Evolutionary conservation across 2,329 filamentous ascomycete genomes (phyloP).

Genomic region (Colletotrichum coccodes): DNA sequence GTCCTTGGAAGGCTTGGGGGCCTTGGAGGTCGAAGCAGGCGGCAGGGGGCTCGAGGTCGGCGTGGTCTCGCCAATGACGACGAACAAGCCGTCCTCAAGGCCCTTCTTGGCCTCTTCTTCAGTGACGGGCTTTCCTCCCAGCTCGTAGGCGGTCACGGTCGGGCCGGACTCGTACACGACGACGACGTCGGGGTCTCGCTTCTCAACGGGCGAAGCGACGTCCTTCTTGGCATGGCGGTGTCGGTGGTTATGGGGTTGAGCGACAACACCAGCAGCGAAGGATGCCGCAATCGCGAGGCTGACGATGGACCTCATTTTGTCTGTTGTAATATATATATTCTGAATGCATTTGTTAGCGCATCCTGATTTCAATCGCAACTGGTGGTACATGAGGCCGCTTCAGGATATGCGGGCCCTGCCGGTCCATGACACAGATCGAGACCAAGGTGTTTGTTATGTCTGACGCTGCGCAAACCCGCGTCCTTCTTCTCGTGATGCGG

Average conservation of each 20-base stretch:
- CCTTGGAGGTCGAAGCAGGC: slow-evolving; percentile 48
- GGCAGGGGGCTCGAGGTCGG: slow-evolving; percentile 62
- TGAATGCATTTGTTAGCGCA: slow-evolving; percentile 12
- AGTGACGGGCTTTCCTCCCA: slow-evolving; percentile 72
- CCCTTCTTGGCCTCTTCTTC: slow-evolving; percentile 75
- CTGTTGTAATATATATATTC: slow-evolving; percentile 13
- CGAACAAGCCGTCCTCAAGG: slow-evolving; percentile 76
- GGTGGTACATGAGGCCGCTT: background rate
- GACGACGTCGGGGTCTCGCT: slow-evolving; percentile 57
- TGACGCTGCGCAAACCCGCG: background rate
- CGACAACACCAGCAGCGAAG: slow-evolving; percentile 62
- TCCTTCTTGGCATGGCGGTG: slow-evolving; percentile 69
- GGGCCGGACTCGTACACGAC: slow-evolving; percentile 67
- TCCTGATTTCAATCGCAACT: background rate
- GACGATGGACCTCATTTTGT: slow-evolving; percentile 60
- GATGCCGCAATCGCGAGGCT: slow-evolving; percentile 63
- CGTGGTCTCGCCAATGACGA: slow-evolving; percentile 69
- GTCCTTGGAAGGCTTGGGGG: slow-evolving; percentile 44
- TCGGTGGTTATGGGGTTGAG: slow-evolving; percentile 68
- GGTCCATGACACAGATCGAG: background rate
- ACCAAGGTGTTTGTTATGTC: background rate
- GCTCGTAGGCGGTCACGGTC: slow-evolving; percentile 76
- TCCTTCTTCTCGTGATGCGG: background rate
- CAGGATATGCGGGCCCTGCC: background rate
- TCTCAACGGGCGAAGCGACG: slow-evolving; percentile 56